These are phyloP conservation scores for Hypoxylon sp. DNA, from an alignment of 2,329 filamentous ascomycete species.

Conservation along the genomic window DNA sequence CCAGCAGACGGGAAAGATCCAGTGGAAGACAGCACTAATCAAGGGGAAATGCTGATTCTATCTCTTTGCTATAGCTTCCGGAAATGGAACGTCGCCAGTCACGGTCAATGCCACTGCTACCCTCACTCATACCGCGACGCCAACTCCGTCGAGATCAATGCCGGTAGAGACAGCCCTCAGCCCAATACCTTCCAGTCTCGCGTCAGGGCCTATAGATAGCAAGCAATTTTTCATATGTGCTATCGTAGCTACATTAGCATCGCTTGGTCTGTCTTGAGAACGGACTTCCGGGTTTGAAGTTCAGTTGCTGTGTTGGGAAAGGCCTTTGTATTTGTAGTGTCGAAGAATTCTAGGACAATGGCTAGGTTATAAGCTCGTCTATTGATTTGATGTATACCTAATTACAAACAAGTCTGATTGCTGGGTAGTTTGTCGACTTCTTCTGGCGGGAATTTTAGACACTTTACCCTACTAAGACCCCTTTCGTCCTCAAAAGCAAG, in stretches of 20 bases:
- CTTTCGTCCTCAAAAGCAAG: too few relatives aligned
- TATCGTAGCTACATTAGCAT: background rate
- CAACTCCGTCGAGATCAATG: constrained; percentile 11
- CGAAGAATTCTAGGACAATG: background rate
- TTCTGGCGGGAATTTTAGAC: background rate
- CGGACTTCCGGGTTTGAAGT: background rate
- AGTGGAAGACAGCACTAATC: background rate
- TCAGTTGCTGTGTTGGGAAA: background rate
- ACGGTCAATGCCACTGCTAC: constrained; percentile 17
- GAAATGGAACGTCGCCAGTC: constrained; percentile 7
- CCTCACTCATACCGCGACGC: constrained; percentile 16
- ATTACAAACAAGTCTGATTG: background rate
- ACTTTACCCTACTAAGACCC: too few relatives aligned
- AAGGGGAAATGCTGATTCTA: constrained; percentile 1
- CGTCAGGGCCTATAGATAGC: background rate
- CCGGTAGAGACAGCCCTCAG: constrained; percentile 12
- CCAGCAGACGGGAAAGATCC: background rate
- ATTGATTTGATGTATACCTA: background rate
- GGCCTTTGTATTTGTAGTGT: background rate
- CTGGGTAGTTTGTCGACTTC: background rate
- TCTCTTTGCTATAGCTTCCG: background rate
- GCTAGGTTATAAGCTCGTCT: background rate
- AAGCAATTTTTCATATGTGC: background rate
- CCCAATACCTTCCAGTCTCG: constrained; percentile 19
- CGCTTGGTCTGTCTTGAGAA: background rate